Base-by-base conservation (phyloP, 2,329 filamentous ascomycete species). In the Cladophialophora carrionii region DNA sequence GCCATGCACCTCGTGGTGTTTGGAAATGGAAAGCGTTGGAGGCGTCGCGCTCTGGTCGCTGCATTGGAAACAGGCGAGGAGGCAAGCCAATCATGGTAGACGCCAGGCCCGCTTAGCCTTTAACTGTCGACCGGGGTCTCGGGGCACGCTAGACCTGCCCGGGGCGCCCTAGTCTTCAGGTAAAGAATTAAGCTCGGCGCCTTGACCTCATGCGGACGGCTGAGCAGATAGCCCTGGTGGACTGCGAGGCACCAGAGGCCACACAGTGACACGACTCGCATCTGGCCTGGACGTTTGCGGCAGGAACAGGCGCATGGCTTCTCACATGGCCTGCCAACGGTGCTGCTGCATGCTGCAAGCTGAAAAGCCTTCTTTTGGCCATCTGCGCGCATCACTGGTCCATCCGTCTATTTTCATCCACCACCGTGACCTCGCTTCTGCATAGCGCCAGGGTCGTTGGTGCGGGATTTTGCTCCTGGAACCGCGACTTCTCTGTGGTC, bases 321-420 rank as follows among this genome's bases (percentile, higher is more conserved):
- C 26, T 51, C 53, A 57, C 62, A 54, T 55, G 37, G 52, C 24
- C 22, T 43, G 29, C 57, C 8, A 55, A 61, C 58, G 58, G 49
- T 54, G 41, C 37, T 46, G 58, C 24, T 43, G 58, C 58, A 53
- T 46, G 58, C 58, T 61, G 58, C 51, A 61, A 61, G 58, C 58
- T 61, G 58, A 61, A 67, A 54, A 37, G 20, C 57, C 61, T 61
- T 57, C n/a, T 29, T 43, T 10, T 41, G 49, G 14, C 37, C 51
- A 26, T 43, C 57, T 12, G 29, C 57, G 31, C 26, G 34, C 54
- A 20, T 54, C 10, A 60, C 55, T 54, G 53, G 57, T 26, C 51
- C 57, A 41, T 41, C 46, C 12, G 46, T 57, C 57, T 68, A 68
- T 64, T 68, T 66, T 59, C 58, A 68, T 66, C 58, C 6, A 55